Base-by-base conservation (phyloP, 306 rosid species). In the Vigna reflexopilosa region DNA sequence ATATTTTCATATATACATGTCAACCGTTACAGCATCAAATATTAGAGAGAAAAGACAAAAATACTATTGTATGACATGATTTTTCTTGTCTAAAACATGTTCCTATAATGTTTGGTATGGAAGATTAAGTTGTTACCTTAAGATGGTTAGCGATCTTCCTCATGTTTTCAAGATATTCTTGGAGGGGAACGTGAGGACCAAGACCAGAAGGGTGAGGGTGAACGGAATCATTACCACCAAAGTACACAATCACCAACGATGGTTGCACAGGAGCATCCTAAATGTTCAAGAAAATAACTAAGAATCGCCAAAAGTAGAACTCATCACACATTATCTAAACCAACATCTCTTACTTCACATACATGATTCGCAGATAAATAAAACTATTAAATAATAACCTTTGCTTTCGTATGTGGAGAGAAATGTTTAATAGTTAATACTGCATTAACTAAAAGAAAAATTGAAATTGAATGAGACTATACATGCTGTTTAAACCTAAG, bases 161-260 rank as follows among this genome's bases (percentile, higher is more conserved):
- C 93, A 94, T 94, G 40, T 94, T 94, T 63, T 89, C 87, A 17
- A 69, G 10, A 30, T 90, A 92, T 75, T 94, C 98, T 26, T 80
- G 57, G 51, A 94, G 92, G 32, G 98, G 97, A 0, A 94, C 95
- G 67, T 87, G 93, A 44, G 86, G 78, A 47, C 87, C 90, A 20
- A 79, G 62, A 34, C 91, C 96, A 45, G 86, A 83, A 76, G 96
- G 87, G 64, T 86, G 87, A 30, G 96, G 89, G 11, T 22, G 74
- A 55, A 83, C 34, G 1, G 95, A 83, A 81, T 94, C 98, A 79
- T 90, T 94, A 0, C 97, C 98, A 3, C 97, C 98, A 69, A 94
- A 94, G 67, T 94, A 94, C 51, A 92, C 85, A n/a, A 94, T 88
- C 40, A 94, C 92, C 83, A 94, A 42, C 4, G 91, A 82, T 30